phyloP scores from a whole-genome alignment of 2,329 filamentous ascomycete genomes.

The Ophiostoma perfectum region DNA sequence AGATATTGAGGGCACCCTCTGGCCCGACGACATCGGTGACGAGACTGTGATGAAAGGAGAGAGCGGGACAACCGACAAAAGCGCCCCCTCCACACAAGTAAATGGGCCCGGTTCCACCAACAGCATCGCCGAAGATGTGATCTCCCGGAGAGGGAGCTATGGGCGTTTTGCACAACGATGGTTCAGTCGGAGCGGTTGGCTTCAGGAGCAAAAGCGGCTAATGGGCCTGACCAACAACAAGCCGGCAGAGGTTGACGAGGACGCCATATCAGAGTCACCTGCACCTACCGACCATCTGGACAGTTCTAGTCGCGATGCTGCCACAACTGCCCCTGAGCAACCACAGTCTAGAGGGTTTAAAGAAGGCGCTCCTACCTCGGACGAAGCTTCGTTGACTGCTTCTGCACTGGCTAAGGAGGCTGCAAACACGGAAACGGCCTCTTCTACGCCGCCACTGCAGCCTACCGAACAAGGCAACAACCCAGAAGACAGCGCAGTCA shows the following conservation, averaged over 20 bases:
- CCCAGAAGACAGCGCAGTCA: conserved; percentile 36
- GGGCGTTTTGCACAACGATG: conserved; percentile 84
- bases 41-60: background rate
- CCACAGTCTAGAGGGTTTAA: background rate
- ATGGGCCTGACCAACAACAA: conserved; percentile 61
- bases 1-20: conserved; percentile 21
- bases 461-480: background rate
- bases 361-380: background rate
- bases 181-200: conserved; percentile 84
- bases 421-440: background rate
- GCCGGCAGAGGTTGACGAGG: conserved; percentile 30
- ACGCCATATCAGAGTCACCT: conserved; percentile 20
- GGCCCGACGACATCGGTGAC: conserved; percentile 21
- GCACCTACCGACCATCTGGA: background rate
- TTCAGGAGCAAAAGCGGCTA: conserved; percentile 61
- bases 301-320: background rate
- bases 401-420: background rate
- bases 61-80: background rate
- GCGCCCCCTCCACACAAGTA: background rate
- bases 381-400: background rate
- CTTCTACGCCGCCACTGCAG: conserved; percentile 11
- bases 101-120: conserved; percentile 34
- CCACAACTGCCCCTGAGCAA: background rate
- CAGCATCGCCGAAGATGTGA: conserved; percentile 83
- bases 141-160: conserved; percentile 74